Evolutionary conservation across 2,329 filamentous ascomycete species (phyloP), one percentile per base, ranked within the genome.

Genomic region (Colletotrichum chrysophilum): DNA sequence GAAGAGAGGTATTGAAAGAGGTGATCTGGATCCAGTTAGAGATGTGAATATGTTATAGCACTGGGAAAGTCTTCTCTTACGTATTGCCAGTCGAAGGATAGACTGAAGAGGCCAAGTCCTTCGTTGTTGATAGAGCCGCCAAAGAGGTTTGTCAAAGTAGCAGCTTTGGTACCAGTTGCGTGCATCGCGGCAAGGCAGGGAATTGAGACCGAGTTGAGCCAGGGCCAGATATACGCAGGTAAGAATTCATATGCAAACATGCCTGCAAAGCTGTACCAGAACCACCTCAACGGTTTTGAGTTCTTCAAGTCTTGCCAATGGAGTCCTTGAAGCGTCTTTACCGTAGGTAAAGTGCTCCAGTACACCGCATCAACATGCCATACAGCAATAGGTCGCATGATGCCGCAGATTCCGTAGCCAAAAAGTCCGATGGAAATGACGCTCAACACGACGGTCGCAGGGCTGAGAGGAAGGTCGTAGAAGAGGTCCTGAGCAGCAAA

Each of bases 321-420:
- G 5, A 91, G 83, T 0, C 88, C 88, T 76, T 91, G 89, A 9
- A 91, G 86, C 0, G 86, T 87, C 77, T 90, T 90, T 67, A 91
- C 88, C 0, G 86, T 88, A 0, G 89, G 89, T 5, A 91, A 80
- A 7, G 84, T 89, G 43, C 84, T 83, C 90, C 90, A 91, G 81
- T 90, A 91, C 4, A 91, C 89, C 3, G 88, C 86, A 16, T 91
- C 89, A 7, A 88, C 87, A 67, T 90, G 89, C 85, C 88, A 91
- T 13, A 91, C 89, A 3, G 86, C 85, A 48, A 91, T 85, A 1
- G 89, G 89, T 1, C 90, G 88, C 78, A 91, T 80, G 4, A 91
- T 61, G 9, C 90, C 90, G 58, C 86, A 87, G 4, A 91, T 80
- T 3, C 89, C 89, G 55, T 90, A 91, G 2, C 90, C 89, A 69